These are phyloP conservation scores for Hemisphaericaspora lyxosophila DNA, from an alignment of 1,139 yeast species.

Conservation along the genomic window DNA sequence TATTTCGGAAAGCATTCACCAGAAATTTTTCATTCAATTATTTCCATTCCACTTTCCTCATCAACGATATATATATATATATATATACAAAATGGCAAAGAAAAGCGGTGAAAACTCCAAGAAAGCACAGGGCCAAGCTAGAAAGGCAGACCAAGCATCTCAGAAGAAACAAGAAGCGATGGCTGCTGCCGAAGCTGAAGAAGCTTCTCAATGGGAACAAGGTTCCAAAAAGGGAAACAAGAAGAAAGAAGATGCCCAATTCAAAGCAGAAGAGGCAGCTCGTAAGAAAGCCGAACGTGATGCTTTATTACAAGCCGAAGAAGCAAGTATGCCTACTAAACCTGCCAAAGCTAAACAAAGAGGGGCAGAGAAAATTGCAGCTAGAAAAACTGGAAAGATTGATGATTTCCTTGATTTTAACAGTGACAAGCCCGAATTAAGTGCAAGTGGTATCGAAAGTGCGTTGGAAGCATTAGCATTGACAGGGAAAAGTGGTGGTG, in stretches of 20 bases:
- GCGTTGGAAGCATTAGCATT: conserved; percentile 78
- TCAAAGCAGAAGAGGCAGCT: conserved; percentile 63
- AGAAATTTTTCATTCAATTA: background rate
- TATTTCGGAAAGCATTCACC: conserved; percentile 1
- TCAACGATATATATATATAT: background rate
- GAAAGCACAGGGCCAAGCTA: conserved; percentile 70
- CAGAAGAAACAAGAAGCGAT: conserved; percentile 58
- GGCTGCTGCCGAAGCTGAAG: conserved; percentile 50
- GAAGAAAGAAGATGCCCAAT: conserved; percentile 65
- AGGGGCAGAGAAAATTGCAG: conserved; percentile 71
- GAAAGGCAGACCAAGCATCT: conserved; percentile 66
- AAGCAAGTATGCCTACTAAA: conserved; percentile 59
- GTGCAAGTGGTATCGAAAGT: conserved; percentile 74
- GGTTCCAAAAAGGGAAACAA: conserved; percentile 71
- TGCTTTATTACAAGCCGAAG: conserved; percentile 61
- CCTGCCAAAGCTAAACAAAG: conserved; percentile 55
- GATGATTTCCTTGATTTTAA: conserved; percentile 60
- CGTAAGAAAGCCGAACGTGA: conserved; percentile 67
- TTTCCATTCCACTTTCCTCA: background rate
- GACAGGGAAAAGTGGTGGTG: conserved; percentile 55
- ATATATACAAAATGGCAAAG: conserved; percentile 49
- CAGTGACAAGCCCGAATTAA: conserved; percentile 51
- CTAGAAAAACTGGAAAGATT: conserved; percentile 61
- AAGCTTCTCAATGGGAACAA: conserved; percentile 66
- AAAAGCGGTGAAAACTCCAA: conserved; percentile 58